Percentiles rank a stretch among this genome's conserved stretches.
These are phyloP conservation scores for Blastocladiella emersonii DNA, from an alignment of 371 early-diverging fungal species.

Conservation along the genomic window DNA sequence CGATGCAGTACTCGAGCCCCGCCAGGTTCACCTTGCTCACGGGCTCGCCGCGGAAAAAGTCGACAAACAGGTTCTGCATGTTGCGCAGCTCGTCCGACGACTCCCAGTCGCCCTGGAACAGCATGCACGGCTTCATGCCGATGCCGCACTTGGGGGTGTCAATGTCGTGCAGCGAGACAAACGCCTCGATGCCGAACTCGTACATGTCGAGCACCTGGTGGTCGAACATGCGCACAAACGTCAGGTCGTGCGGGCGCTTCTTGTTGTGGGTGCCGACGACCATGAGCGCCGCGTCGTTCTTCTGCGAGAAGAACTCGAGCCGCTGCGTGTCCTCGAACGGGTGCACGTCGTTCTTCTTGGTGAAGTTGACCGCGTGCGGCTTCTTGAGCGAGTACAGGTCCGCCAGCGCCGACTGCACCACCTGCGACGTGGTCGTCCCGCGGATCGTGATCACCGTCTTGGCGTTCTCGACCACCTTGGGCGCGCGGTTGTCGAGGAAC, in stretches of 20 bases:
- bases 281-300: slow-evolving; percentile 85
- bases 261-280: slow-evolving; percentile 83
- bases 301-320: slow-evolving; percentile 82
- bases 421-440: slow-evolving; percentile 73
- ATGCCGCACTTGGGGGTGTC: slow-evolving; percentile 61
- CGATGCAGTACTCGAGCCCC: slow-evolving; percentile 82
- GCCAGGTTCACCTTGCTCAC: slow-evolving; percentile 56
- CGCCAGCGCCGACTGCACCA: slow-evolving; percentile 64
- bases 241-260: slow-evolving; percentile 89
- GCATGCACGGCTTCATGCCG: slow-evolving; percentile 75
- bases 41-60: slow-evolving; percentile 78
- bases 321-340: slow-evolving; percentile 89
- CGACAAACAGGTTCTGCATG: slow-evolving; percentile 70
- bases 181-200: slow-evolving; percentile 71
- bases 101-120: slow-evolving; percentile 83
- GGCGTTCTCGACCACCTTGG: slow-evolving; percentile 78
- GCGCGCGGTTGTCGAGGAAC: slow-evolving; percentile 68
- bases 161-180: slow-evolving; percentile 49
- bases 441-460: slow-evolving; percentile 79
- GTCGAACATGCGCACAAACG: slow-evolving; percentile 80
- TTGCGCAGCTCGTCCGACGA: slow-evolving; percentile 50
- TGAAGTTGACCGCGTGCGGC: slow-evolving; percentile 73
- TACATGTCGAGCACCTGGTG: slow-evolving; percentile 87
- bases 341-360: slow-evolving; percentile 84
- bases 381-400: slow-evolving; percentile 86